Percentiles rank a stretch among this genome's conserved stretches.
These are phyloP conservation scores for Rhizoctonia solani DNA, from an alignment of 1,284 basidiomycete genomes.

Conservation along the genomic window DNA sequence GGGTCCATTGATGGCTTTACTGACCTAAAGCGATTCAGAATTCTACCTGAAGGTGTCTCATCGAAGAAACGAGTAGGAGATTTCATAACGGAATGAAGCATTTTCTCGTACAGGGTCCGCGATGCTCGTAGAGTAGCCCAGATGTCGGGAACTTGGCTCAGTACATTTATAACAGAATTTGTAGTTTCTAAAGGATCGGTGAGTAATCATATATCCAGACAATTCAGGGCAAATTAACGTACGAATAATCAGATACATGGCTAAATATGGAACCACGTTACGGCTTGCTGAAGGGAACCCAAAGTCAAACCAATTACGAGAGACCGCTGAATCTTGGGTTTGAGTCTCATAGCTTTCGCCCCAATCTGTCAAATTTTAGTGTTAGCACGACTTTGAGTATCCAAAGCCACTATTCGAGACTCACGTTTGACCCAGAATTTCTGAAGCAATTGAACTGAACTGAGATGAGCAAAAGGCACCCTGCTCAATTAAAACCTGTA, in stretches of 20 bases:
- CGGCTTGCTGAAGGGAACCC: neutral
- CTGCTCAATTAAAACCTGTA: too few species aligned
- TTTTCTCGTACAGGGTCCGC: neutral
- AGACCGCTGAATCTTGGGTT: neutral
- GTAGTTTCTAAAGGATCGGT: neutral
- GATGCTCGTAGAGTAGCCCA: slow-evolving; percentile 3
- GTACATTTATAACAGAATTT: neutral
- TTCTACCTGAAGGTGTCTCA: slow-evolving; percentile 4
- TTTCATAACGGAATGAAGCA: neutral
- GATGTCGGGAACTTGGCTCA: slow-evolving; percentile 5
- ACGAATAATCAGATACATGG: neutral
- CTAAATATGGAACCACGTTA: neutral
- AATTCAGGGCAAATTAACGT: neutral
- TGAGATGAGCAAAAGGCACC: too few species aligned
- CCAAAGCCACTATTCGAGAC: neutral
- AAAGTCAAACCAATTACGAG: neutral
- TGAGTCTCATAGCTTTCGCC: slow-evolving; percentile 3
- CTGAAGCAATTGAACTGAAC: neutral
- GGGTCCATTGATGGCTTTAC: neutral
- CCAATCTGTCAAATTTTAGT: slow-evolving; percentile 12
- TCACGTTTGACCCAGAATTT: slow-evolving; percentile 33
- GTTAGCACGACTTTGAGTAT: neutral
- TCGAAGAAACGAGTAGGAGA: slow-evolving; percentile 14
- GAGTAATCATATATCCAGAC: too few species aligned
- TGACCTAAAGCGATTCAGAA: slow-evolving; percentile 23